Percentiles rank a stretch among this genome's conserved stretches.
Evolutionary conservation across 2,329 filamentous ascomycete genomes (phyloP).

Genomic region (Tolypocladium tropicale): DNA sequence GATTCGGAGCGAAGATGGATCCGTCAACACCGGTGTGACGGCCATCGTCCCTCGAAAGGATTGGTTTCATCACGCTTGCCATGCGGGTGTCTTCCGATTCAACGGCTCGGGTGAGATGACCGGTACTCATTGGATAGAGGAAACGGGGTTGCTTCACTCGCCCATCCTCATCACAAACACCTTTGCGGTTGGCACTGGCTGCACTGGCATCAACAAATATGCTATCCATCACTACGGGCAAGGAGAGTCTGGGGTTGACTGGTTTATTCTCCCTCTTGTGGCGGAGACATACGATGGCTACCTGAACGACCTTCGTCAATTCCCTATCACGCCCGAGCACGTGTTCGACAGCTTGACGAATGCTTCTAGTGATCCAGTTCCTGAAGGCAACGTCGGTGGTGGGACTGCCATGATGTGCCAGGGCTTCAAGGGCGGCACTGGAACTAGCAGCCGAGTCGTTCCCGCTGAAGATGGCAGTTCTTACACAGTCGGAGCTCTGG

Average conservation of each 20-base stretch:
- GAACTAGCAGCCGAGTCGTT: constrained; percentile 44
- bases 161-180: constrained; percentile 52
- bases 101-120: constrained; percentile 56
- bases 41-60: not conserved
- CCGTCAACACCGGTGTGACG: not conserved
- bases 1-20: not conserved
- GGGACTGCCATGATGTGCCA: constrained; percentile 59
- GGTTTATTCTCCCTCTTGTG: constrained; percentile 47
- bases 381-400: constrained; percentile 54
- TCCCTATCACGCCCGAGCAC: constrained; percentile 43
- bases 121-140: constrained; percentile 49
- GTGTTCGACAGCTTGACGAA: constrained; percentile 41
- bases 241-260: constrained; percentile 32
- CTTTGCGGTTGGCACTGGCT: constrained; percentile 45
- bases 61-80: not conserved
- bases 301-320: constrained; percentile 45
- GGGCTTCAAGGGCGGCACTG: constrained; percentile 57
- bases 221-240: constrained; percentile 33
- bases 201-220: constrained; percentile 49
- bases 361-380: constrained; percentile 38
- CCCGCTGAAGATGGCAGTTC: constrained; percentile 19
- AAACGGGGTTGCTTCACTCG: constrained; percentile 47
- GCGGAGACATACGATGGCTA: constrained; percentile 55
- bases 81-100: constrained; percentile 17
- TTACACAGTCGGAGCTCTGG: constrained; percentile 51